These are phyloP conservation scores for Diaporthe velutina DNA, from an alignment of 2,329 filamentous ascomycete species.

Conservation along the genomic window DNA sequence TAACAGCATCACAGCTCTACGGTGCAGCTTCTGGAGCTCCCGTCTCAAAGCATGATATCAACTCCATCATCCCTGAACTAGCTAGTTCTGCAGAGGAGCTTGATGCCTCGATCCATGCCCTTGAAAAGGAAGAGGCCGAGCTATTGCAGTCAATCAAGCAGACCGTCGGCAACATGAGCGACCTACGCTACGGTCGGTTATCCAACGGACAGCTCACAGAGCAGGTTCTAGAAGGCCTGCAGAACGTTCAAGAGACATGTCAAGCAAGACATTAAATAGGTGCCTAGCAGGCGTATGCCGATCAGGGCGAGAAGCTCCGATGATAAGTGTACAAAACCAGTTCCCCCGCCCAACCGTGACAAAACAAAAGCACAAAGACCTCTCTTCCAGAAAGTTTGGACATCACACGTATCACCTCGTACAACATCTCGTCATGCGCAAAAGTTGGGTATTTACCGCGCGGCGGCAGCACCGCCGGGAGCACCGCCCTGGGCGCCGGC, in stretches of 20 bases:
- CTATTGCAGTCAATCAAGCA: constrained; percentile 73
- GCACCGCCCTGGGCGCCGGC: constrained; percentile 44
- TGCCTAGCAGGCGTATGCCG: constrained; percentile 22
- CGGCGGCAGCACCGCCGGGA: constrained; percentile 44
- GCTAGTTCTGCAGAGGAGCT: constrained; percentile 75
- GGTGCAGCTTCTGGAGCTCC: constrained; percentile 71
- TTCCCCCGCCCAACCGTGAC: constrained; percentile 25
- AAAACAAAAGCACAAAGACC: constrained; percentile 25
- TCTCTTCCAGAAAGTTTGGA: constrained; percentile 9
- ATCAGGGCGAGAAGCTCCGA: constrained; percentile 10
- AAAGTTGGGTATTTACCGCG: constrained; percentile 38
- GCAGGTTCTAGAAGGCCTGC: constrained; percentile 77
- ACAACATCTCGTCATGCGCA: constrained; percentile 7
- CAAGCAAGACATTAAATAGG: constrained; percentile 52
- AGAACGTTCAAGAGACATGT: constrained; percentile 74
- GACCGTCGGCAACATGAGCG: constrained; percentile 80
- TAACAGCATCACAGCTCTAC: constrained; percentile 39
- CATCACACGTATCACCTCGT: constrained; percentile 33
- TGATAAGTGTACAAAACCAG: constrained; percentile 23
- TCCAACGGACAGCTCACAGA: constrained; percentile 72
- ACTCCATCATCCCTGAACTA: constrained; percentile 77
- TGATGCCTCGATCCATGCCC: constrained; percentile 74
- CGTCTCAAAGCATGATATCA: constrained; percentile 69
- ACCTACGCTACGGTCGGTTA: constrained; percentile 84
- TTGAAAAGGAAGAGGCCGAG: constrained; percentile 74